Conservation (phyloP, 768 basidiomycete genomes). For the Lactarius hengduanensis region DNA sequence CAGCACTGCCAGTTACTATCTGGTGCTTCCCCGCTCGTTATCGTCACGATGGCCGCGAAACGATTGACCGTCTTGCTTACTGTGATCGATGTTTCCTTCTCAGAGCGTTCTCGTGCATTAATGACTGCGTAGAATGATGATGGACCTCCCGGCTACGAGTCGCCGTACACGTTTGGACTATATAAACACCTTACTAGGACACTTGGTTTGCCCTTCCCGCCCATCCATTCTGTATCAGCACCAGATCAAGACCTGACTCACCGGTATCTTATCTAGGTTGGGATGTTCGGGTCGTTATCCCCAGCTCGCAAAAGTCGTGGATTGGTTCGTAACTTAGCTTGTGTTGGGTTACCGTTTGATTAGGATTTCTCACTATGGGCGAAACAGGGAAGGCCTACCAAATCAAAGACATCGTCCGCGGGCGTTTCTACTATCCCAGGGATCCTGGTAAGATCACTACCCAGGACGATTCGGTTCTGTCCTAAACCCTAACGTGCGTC, state of each 20-base stretch:
- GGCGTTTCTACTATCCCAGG: slow-evolving; percentile 75
- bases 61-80: slow-evolving; percentile 44
- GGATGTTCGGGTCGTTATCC: slow-evolving; percentile 78
- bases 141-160: slow-evolving; percentile 70
- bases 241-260: slow-evolving; percentile 14
- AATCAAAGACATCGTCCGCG: slow-evolving; percentile 68
- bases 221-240: neutral
- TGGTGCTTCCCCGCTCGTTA: neutral
- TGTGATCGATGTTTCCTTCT: slow-evolving; percentile 31
- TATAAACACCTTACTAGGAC: slow-evolving; percentile 57
- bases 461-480: slow-evolving; percentile 1
- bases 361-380: slow-evolving; percentile 1
- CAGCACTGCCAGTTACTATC: neutral
- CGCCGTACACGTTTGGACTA: slow-evolving; percentile 73
- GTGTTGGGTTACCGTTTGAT: neutral
- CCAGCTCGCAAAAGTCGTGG: slow-evolving; percentile 84
- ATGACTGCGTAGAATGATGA: slow-evolving; percentile 68
- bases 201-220: slow-evolving; percentile 47
- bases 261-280: slow-evolving; percentile 47
- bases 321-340: slow-evolving; percentile 52
- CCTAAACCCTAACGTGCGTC: neutral
- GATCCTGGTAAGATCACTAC: slow-evolving; percentile 43
- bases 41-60: slow-evolving; percentile 29
- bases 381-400: slow-evolving; percentile 73
- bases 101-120: slow-evolving; percentile 4